These are phyloP conservation scores for Pseudogymnoascus sp. DNA, from an alignment of 2,329 filamentous ascomycete species.

Conservation along the genomic window DNA sequence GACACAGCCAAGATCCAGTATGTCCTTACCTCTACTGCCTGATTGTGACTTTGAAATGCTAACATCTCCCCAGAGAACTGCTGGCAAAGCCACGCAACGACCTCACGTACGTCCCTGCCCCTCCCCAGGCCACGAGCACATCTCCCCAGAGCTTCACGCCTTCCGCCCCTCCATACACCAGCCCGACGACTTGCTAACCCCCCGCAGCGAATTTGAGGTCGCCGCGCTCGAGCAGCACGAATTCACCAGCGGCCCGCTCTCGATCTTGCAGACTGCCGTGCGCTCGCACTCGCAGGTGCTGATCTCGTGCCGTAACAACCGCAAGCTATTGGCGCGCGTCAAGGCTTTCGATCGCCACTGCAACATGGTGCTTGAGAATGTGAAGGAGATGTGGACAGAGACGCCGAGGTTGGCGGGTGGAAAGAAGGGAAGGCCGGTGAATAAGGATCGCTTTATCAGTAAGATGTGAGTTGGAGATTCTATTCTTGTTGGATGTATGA, in stretches of 20 bases:
- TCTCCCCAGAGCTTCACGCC: constrained; percentile 14
- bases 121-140: constrained; percentile 16
- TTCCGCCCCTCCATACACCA: constrained; percentile 12
- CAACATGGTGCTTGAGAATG: constrained; percentile 98
- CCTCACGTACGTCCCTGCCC: constrained; percentile 64
- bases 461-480: constrained; percentile 63
- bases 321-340: constrained; percentile 91
- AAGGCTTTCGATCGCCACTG: constrained; percentile 98
- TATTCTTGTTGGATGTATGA: constrained; percentile 14
- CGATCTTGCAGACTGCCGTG: constrained; percentile 93
- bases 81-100: constrained; percentile 82
- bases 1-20: constrained; percentile 65
- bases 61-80: constrained; percentile 58
- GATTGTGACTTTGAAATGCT: constrained; percentile 14
- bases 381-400: constrained; percentile 99
- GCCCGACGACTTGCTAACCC: constrained; percentile 18
- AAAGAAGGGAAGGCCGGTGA: constrained; percentile 83
- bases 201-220: constrained; percentile 76
- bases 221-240: constrained; percentile 73
- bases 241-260: constrained; percentile 73
- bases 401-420: constrained; percentile 74
- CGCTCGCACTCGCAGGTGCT: constrained; percentile 91
- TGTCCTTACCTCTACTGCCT: constrained; percentile 11
- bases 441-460: constrained; percentile 97
- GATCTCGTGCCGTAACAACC: constrained; percentile 96